These are phyloP conservation scores for Ampelomyces quisqualis DNA, from an alignment of 2,329 filamentous ascomycete species.

Conservation along the genomic window DNA sequence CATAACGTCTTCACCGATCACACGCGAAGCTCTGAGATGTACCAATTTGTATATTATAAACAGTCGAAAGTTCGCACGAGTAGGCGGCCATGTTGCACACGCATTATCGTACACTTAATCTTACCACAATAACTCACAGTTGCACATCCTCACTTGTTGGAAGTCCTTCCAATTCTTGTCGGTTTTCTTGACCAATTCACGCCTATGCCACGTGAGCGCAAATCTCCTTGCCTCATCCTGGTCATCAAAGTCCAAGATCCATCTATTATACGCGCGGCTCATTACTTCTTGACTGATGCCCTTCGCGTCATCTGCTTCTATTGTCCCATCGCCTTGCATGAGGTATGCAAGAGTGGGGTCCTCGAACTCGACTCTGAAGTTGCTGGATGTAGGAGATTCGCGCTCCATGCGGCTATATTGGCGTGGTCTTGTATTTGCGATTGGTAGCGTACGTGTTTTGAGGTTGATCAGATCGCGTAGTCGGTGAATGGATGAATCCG, in stretches of 20 bases:
- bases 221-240: conserved; percentile 57
- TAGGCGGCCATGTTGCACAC: too few species aligned
- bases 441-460: conserved; percentile 15
- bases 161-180: conserved; percentile 26
- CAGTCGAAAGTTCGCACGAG: too few species aligned
- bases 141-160: conserved; percentile 46
- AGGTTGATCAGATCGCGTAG: conserved; percentile 36
- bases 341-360: conserved; percentile 17
- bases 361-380: conserved; percentile 12
- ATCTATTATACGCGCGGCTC: conserved; percentile 47
- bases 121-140: conserved; percentile 54
- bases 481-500: conserved; percentile 19
- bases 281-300: conserved; percentile 32
- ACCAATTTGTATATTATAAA: too few species aligned
- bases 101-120: conserved; percentile 2
- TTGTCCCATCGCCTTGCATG: conserved; percentile 13
- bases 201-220: conserved; percentile 55
- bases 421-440: conserved; percentile 23
- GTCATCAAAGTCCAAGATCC: conserved; percentile 60
- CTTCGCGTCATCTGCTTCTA: conserved; percentile 7
- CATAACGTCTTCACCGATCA: too few species aligned
- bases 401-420: too few species aligned
- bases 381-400: conserved; percentile 1
- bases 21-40: too few species aligned
- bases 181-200: conserved; percentile 42